Percentiles rank a stretch among this genome's conserved stretches.
Evolutionary conservation across 208 protist genomes (phyloP).

Genomic region (Wallacemonas sp.): DNA sequence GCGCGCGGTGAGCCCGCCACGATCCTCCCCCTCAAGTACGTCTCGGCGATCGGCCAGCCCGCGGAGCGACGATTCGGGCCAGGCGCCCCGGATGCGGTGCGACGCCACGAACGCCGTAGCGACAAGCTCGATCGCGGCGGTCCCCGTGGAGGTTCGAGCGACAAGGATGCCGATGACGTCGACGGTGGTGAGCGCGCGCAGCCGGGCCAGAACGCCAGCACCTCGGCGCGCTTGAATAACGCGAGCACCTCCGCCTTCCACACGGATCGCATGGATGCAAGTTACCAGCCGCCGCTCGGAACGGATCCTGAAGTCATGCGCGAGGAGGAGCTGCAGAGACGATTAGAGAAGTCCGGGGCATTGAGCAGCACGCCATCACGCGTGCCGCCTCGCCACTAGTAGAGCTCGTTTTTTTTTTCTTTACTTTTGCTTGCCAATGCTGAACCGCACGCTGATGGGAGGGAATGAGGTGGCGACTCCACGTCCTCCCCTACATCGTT

Average conservation of each 20-base stretch:
- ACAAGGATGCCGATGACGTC: not conserved
- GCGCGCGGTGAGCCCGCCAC: conserved; percentile 16
- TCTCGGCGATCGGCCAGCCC: conserved; percentile 54
- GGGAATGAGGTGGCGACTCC: not conserved
- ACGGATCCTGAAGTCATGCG: conserved; percentile 67
- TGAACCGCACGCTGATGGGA: too few relatives aligned
- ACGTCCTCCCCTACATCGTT: not conserved
- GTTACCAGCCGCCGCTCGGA: conserved; percentile 81
- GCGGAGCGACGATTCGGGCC: conserved; percentile 75
- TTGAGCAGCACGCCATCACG: conserved; percentile 4
- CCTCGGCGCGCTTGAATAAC: not conserved
- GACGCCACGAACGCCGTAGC: conserved; percentile 70
- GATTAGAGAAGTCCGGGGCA: conserved; percentile 11
- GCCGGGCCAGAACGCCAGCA: not conserved
- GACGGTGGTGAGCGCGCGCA: not conserved
- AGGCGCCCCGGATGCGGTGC: conserved; percentile 69
- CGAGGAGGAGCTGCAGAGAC: conserved; percentile 34
- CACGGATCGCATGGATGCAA: conserved; percentile 30
- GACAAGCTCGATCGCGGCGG: conserved; percentile 71
- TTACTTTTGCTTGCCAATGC: not conserved
- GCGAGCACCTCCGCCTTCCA: conserved; percentile 14
- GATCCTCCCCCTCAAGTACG: conserved; percentile 69
- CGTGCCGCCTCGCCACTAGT: not conserved
- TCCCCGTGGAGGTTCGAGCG: conserved; percentile 29
- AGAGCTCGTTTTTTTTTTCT: conserved; percentile 15